These are phyloP conservation scores for Diplogelasinospora grovesii DNA, from an alignment of 495 filamentous ascomycete species.

Conservation along the genomic window DNA sequence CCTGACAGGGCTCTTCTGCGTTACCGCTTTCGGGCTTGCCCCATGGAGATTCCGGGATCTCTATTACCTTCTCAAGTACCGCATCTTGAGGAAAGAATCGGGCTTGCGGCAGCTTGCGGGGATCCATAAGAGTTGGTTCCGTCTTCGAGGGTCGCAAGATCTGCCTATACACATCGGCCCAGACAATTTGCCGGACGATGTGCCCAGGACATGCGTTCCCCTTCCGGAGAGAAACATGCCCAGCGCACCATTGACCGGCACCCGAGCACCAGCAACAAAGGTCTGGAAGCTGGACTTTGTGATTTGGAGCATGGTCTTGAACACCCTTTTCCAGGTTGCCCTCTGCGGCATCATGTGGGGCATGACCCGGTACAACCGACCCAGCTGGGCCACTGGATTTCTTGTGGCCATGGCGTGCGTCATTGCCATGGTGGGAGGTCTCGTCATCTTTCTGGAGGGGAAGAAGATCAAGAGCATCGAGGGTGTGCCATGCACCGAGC, in stretches of 20 bases:
- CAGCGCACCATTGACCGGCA: slow-evolving; percentile 53
- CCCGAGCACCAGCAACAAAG: slow-evolving; percentile 56
- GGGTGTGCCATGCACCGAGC: slow-evolving; percentile 46
- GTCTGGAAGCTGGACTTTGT: slow-evolving; percentile 77
- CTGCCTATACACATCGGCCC: slow-evolving; percentile 37
- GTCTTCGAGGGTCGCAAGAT: slow-evolving; percentile 51
- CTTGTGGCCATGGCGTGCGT: slow-evolving; percentile 66
- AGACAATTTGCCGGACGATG: slow-evolving; percentile 31
- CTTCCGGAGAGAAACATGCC: slow-evolving; percentile 50
- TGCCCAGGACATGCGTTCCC: slow-evolving; percentile 40
- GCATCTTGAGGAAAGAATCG: slow-evolving; percentile 43
- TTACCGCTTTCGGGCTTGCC: slow-evolving; percentile 75
- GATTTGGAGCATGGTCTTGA: slow-evolving; percentile 65
- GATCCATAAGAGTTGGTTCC: slow-evolving; percentile 65
- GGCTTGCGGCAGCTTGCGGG: slow-evolving; percentile 56
- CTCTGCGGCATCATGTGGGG: slow-evolving; percentile 78
- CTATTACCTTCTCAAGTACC: slow-evolving; percentile 60
- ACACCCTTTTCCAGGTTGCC: slow-evolving; percentile 66
- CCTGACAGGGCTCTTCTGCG: slow-evolving; percentile 77
- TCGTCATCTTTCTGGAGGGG: slow-evolving; percentile 60
- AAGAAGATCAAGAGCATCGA: slow-evolving; percentile 60
- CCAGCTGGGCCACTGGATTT: slow-evolving; percentile 66
- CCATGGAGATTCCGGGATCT: slow-evolving; percentile 82
- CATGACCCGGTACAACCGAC: slow-evolving; percentile 60
- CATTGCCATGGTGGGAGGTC: slow-evolving; percentile 60